Base-by-base conservation (phyloP, 768 basidiomycete species). In the Collybia sp. region DNA sequence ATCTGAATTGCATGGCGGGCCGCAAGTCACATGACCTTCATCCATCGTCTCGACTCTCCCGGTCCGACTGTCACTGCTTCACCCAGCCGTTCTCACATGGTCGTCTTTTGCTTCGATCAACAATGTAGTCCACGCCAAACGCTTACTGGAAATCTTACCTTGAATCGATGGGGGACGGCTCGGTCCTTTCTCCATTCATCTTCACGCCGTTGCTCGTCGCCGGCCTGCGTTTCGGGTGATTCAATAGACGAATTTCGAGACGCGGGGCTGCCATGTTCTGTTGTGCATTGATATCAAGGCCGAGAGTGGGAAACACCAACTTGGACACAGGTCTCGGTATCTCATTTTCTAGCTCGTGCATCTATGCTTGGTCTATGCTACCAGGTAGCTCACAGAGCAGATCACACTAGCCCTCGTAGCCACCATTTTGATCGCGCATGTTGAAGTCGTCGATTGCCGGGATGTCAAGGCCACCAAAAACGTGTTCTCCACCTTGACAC, bases 371-470 rank as follows among this genome's bases (percentile, higher is more conserved):
- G 69, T 87, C 9, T 88, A 81, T 63, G 64, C 79, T 20, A 73
- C 81, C 16, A 82, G 76, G 9, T 92, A 93, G 53, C 76, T 92
- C 2, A 84, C 87, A 0, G 94, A 88, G 0, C 95, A 99, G 60
- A 48, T 97, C 13, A 76, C 83, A 12, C 68, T 95, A 34, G 79
- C 74, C 0, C 68, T 90, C 0, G 71, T 77, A 3, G 63, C 82
- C 0, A 58, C 88, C 1, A 83, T 86, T 1, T 49, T 93, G 1
- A 56, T 96, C n/a, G 71, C 86, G 1, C 80, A 85, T 54, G 67
- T 95, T 30, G 93, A 97, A 60, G 70, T 91, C 9, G 62, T 87
- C 25, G 93, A 95, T 60, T 85, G 86, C 36, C 79, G 91, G 20
- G 94, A 96, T 61, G 82, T 80, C 1, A 61, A 66, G 30, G 70